phyloP scores from a whole-genome alignment of 805 yeast species.

The Suhomyces sp. region DNA sequence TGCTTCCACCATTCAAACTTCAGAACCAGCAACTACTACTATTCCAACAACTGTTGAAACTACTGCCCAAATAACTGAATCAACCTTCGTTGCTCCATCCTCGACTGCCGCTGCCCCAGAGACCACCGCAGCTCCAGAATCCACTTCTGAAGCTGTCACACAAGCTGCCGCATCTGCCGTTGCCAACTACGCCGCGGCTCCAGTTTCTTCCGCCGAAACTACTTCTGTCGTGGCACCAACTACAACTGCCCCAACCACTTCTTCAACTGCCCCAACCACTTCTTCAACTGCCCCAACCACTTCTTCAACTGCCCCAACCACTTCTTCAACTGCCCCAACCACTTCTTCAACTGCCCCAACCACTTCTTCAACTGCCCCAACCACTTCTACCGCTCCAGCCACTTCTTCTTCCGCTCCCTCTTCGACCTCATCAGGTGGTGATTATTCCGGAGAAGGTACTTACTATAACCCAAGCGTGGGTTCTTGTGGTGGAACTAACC shows the following conservation, averaged over 20 bases:
- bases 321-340: conserved; percentile 10
- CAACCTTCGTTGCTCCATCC: not conserved
- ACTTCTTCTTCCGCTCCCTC: conserved; percentile 10
- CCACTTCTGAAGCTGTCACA: not conserved
- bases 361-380: conserved; percentile 10
- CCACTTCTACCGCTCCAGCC: conserved; percentile 14
- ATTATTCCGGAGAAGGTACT: conserved; percentile 46
- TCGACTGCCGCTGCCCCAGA: not conserved
- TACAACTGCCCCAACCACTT: conserved; percentile 11
- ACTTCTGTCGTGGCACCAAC: conserved; percentile 8
- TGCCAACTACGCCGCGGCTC: not conserved
- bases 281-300: conserved; percentile 15
- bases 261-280: conserved; percentile 9
- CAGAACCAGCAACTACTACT: not conserved
- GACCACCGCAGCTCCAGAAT: not conserved
- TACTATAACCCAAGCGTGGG: conserved; percentile 47
- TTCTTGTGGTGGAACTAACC: conserved; percentile 51
- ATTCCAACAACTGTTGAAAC: not conserved
- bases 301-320: conserved; percentile 14
- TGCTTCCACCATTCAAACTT: not conserved
- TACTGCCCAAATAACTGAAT: not conserved
- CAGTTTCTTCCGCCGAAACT: conserved; percentile 1
- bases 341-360: conserved; percentile 11
- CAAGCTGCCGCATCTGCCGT: not conserved
- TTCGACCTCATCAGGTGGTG: conserved; percentile 8